Evolutionary conservation across 495 filamentous ascomycete species (phyloP).

Genomic region (Lasiosphaeria ovina): DNA sequence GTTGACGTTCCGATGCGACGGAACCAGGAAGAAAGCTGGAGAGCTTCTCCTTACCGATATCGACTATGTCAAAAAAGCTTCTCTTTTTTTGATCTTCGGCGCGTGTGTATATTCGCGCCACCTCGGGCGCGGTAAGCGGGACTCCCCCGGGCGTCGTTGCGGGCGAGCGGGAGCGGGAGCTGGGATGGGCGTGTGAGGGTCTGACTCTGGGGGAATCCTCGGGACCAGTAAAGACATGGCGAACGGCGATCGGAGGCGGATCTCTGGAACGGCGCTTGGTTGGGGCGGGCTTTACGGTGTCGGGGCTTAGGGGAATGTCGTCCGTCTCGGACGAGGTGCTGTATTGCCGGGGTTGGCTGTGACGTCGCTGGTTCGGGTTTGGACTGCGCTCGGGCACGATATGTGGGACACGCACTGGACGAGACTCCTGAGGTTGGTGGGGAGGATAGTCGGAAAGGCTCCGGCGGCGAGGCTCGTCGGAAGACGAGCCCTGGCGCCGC

Average conservation of each 20-base stretch:
- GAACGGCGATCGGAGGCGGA: conserved; percentile 23
- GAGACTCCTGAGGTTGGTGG: conserved; percentile 22
- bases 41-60: conserved; percentile 24
- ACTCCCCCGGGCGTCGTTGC: neutral
- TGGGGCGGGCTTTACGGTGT: conserved; percentile 6
- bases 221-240: conserved; percentile 20
- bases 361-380: conserved; percentile 19
- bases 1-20: conserved; percentile 15
- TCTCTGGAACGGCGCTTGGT: conserved; percentile 22
- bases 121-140: neutral
- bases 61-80: conserved; percentile 21
- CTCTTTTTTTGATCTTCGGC: conserved; percentile 20
- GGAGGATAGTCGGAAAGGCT: conserved; percentile 28
- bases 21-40: conserved; percentile 23
- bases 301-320: conserved; percentile 15
- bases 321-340: conserved; percentile 26
- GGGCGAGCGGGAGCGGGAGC: conserved; percentile 11
- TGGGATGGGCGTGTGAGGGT: conserved; percentile 17
- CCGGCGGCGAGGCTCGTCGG: conserved; percentile 29
- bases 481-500: conserved; percentile 23
- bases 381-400: conserved; percentile 16
- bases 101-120: neutral
- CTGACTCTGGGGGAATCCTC: conserved; percentile 16
- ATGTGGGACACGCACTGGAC: conserved; percentile 21
- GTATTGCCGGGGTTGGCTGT: conserved; percentile 30